Conservation (phyloP, 2,329 filamentous ascomycete genomes). For the Monilinia vaccinii-corymbosi region DNA sequence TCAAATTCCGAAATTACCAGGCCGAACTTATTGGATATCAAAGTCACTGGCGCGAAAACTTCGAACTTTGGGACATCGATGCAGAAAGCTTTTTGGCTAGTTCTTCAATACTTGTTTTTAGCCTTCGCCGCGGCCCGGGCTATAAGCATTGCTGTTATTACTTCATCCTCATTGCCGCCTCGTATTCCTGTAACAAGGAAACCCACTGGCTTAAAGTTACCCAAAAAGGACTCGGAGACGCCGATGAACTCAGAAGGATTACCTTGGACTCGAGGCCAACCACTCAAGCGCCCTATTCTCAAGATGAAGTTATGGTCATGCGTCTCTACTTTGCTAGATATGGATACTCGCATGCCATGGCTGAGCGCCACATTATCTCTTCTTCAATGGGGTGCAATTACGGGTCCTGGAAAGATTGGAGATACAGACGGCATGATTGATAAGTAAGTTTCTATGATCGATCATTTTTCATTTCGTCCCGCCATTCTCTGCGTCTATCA, state of each 20-base stretch:
- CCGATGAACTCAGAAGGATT: constrained; percentile 13
- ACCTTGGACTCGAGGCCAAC: constrained; percentile 12
- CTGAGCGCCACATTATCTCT: constrained; percentile 66
- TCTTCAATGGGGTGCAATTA: constrained; percentile 62
- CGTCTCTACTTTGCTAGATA: constrained; percentile 60
- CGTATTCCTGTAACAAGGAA: constrained; percentile 32
- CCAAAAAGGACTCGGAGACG: constrained; percentile 21
- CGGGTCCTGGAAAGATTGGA: constrained; percentile 67
- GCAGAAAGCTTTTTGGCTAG: constrained; percentile 38
- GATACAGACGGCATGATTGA: constrained; percentile 71
- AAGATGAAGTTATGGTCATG: constrained; percentile 72
- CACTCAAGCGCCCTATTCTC: constrained; percentile 41
- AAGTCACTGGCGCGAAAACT: constrained; percentile 14
- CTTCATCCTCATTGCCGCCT: constrained; percentile 57
- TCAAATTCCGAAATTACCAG: constrained; percentile 28
- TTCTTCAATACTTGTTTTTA: constrained; percentile 42
- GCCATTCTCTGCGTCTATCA: constrained; percentile 2
- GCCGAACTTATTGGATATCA: constrained; percentile 10
- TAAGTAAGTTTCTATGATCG: constrained; percentile 51
- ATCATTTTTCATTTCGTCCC: constrained; percentile 10
- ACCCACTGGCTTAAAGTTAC: constrained; percentile 17
- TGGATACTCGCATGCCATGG: constrained; percentile 85
- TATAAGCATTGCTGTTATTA: constrained; percentile 53
- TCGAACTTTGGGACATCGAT: constrained; percentile 19
- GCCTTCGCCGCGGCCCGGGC: constrained; percentile 54